phyloP scores from a whole-genome alignment of 1,139 yeast species.

The Geotrichum australiense region DNA sequence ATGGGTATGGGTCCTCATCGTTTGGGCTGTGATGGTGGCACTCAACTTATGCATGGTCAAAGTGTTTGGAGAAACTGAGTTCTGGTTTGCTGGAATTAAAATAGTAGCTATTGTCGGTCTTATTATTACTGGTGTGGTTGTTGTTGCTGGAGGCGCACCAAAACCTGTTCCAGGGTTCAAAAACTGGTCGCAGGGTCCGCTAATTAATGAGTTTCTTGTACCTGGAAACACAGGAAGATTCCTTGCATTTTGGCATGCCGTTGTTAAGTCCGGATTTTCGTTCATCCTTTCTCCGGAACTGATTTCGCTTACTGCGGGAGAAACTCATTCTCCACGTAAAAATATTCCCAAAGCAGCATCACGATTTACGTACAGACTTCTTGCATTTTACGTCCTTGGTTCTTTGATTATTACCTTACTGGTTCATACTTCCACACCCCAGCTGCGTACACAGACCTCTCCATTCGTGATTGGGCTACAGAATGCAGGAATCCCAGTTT shows the following conservation, averaged over 20 bases:
- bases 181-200: conserved; percentile 78
- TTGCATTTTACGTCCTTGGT: conserved; percentile 50
- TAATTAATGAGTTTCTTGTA: conserved; percentile 38
- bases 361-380: conserved; percentile 55
- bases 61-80: conserved; percentile 61
- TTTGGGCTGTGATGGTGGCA: conserved; percentile 47
- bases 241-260: conserved; percentile 56
- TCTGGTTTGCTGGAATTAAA: conserved; percentile 62
- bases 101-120: conserved; percentile 67
- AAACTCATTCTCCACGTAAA: conserved; percentile 59
- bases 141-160: conserved; percentile 74
- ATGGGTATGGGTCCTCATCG: conserved; percentile 71
- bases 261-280: conserved; percentile 55
- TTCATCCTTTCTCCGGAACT: conserved; percentile 58
- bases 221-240: conserved; percentile 48
- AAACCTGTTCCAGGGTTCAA: conserved; percentile 57
- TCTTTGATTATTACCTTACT: conserved; percentile 50
- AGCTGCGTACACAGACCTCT: conserved; percentile 50
- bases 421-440: conserved; percentile 48
- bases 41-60: conserved; percentile 58
- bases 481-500: conserved; percentile 46
- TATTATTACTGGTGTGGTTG: conserved; percentile 56
- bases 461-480: conserved; percentile 61
- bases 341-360: conserved; percentile 56
- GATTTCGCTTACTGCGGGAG: conserved; percentile 71